Base-by-base conservation (phyloP, 495 filamentous ascomycete species). In the Zalerion maritima region DNA sequence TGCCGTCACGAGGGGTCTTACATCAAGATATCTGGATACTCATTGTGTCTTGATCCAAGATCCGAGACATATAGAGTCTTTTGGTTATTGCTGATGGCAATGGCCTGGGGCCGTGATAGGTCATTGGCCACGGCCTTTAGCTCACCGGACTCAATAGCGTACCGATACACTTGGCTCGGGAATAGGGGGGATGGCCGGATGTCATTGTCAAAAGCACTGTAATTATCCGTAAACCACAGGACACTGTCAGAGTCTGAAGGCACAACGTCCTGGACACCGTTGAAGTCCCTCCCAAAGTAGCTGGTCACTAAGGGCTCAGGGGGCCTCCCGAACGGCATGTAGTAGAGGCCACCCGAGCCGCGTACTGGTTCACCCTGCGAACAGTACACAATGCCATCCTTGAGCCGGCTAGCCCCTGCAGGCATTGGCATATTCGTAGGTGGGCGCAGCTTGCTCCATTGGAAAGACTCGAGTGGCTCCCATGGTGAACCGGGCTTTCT, bases 171-270 rank as follows among this genome's bases (percentile, higher is more conserved):
- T 15, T 62, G 61, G 16, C 40, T 49, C 2, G 62, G 63, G 5
- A 69, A 35, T 15, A 36, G 25, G 3, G 62, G 63, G 6, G 11
- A 7, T 0, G 50, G 54, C n/a, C 63, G 55, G 29, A 58, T 57
- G 0, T 53, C 55, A 24, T 54, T 43, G 31, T 62, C 55, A 26
- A 45, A 51, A 2, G 58, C 57, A 15, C 53, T 47, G 18, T 37
- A 43, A 0, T 54, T 49, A 38, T 70, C 64, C 0, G 62, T 65
- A 34, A 68, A 67, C 64, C 62, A 70, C 10, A 70, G 32, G 0
- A 46, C 46, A 0, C 57, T 57, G 30, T 64, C 53, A 7, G 12
- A 9, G 0, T 6, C 31, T 14, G 40, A 40, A 17, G 53, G 40
- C 0, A 52, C 45, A 2, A 65, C 61, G 24, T 50, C 45, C 31